Percentiles rank a stretch among this genome's conserved stretches.
Evolutionary conservation across 345 rosid genomes (phyloP).

Genomic region (Eucalyptus cladocalyx): DNA sequence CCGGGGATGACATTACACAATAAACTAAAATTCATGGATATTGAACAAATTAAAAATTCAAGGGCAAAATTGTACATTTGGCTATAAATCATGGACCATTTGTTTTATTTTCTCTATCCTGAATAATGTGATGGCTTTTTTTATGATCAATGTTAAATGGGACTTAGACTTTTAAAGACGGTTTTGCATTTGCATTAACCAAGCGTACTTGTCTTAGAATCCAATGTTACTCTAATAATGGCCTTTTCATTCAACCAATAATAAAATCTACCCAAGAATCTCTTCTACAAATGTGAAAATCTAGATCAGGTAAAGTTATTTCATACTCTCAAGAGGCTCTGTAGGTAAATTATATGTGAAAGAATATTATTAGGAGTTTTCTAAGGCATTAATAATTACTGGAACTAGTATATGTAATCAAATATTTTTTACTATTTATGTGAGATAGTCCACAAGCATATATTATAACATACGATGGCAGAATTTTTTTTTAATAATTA

Average conservation of each 20-base stretch:
- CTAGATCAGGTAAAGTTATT: not conserved
- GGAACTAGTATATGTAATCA: not conserved
- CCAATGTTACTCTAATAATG: not conserved
- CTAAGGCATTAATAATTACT: not conserved
- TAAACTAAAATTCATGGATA: not conserved
- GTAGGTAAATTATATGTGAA: not conserved
- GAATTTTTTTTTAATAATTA: no score
- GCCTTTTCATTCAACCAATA: not conserved
- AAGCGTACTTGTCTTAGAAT: not conserved
- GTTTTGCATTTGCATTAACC: not conserved
- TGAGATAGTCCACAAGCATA: not conserved
- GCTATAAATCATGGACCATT: not conserved
- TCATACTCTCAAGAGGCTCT: not conserved
- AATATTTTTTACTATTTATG: not conserved
- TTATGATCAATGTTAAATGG: not conserved
- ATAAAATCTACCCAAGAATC: not conserved
- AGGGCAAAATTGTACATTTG: not conserved
- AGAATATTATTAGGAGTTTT: not conserved
- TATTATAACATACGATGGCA: not conserved
- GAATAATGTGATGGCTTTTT: not conserved
- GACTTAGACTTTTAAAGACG: not conserved
- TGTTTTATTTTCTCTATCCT: not conserved
- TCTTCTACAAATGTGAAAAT: not conserved
- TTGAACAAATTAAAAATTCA: no score
- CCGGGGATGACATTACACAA: not conserved